Percentiles rank a stretch among this genome's conserved stretches.
Evolutionary conservation across 768 basidiomycete species (phyloP).

Genomic region (Lactarius pseudohatsudake): DNA sequence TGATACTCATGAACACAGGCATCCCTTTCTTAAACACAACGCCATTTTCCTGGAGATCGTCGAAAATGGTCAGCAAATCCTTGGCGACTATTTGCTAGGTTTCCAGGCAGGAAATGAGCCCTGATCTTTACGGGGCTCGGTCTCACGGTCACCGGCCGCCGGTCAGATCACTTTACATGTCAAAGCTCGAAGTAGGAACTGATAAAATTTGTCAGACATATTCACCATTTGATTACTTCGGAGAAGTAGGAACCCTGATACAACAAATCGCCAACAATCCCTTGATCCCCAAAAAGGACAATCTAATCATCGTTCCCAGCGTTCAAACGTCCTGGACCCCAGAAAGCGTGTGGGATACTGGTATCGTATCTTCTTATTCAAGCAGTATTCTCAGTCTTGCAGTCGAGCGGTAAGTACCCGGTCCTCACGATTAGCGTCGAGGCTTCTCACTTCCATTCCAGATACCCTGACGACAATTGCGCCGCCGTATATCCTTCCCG

Average conservation of each 20-base stretch:
- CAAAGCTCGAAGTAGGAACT: neutral
- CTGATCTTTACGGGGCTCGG: conserved; percentile 57
- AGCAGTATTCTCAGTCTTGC: conserved; percentile 17
- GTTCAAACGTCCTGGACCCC: conserved; percentile 21
- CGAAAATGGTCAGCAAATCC: conserved; percentile 54
- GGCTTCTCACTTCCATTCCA: conserved; percentile 32
- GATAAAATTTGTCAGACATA: conserved; percentile 3
- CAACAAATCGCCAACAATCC: conserved; percentile 20
- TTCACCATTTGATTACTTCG: conserved; percentile 36
- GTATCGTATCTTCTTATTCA: conserved; percentile 15
- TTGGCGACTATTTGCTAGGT: conserved; percentile 63
- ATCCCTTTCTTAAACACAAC: conserved; percentile 66
- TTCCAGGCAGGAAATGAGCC: conserved; percentile 78
- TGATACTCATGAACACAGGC: conserved; percentile 32
- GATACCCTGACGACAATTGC: conserved; percentile 66
- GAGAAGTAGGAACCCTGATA: conserved; percentile 32
- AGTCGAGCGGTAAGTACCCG: conserved; percentile 25
- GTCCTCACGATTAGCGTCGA: neutral
- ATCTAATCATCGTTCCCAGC: conserved; percentile 25
- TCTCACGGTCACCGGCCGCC: conserved; percentile 21
- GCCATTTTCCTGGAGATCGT: conserved; percentile 56
- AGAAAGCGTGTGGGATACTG: conserved; percentile 27
- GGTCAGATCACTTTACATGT: conserved; percentile 15
- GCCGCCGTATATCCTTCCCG: conserved; percentile 44
- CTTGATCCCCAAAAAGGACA: conserved; percentile 14